Conservation (phyloP, 2,329 filamentous ascomycete species). For the Colletotrichum cereale region DNA sequence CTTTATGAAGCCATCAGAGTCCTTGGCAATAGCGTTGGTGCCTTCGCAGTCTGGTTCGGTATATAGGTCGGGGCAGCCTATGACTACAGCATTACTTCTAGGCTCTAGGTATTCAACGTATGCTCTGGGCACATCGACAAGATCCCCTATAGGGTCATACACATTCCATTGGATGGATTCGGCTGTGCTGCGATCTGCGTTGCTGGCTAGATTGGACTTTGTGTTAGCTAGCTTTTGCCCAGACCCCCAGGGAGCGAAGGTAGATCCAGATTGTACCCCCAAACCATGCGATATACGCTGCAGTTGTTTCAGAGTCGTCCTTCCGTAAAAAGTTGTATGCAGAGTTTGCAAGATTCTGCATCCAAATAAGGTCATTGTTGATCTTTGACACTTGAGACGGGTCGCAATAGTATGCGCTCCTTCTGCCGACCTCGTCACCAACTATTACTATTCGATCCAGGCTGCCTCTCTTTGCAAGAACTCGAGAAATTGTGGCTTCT, state of each 20-base stretch:
- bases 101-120: background rate
- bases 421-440: background rate
- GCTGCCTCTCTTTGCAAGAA: background rate
- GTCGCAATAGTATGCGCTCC: background rate
- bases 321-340: background rate
- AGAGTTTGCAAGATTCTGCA: background rate
- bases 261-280: background rate
- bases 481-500: background rate
- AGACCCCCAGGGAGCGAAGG: background rate
- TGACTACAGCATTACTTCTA: background rate
- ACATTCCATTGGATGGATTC: background rate
- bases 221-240: background rate
- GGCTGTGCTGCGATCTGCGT: background rate
- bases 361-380: background rate
- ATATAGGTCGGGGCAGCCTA: background rate
- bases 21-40: background rate
- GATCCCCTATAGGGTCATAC: background rate
- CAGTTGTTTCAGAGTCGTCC: background rate
- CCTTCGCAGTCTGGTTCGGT: background rate
- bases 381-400: background rate
- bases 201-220: background rate
- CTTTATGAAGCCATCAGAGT: background rate
- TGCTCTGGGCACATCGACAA: background rate
- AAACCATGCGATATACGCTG: background rate
- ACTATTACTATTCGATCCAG: background rate